Evolutionary conservation across 371 early-diverging fungal species (phyloP), one percentile per base, ranked within the genome.

Genomic region (Mortierella sp.): DNA sequence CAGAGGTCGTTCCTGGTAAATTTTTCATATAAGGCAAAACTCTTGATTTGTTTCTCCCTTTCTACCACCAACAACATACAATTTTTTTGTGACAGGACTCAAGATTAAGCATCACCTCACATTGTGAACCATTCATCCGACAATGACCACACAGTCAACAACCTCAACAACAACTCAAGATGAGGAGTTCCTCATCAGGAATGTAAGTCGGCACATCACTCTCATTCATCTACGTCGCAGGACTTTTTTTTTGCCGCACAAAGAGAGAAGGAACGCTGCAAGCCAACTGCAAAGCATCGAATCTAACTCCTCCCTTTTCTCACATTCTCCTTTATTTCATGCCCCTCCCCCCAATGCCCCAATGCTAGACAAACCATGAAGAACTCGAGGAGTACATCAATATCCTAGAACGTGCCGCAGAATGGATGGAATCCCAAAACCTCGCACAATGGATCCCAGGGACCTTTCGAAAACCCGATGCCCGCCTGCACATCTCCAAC

Each of bases 391-490:
- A 74, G 21, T 82, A 79, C 45, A 80, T 75, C 58, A 77, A 86
- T 38, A 75, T 86, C 75, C 86, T 86, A 8, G 86, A 86, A 34
- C 82, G 87, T 0, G 87, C 82, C 11, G 83, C 87, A 42, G 75
- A 79, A 31, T 86, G 83, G 87, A 86, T 86, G 87, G 80, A 82
- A 31, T 81, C 85, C 31, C 81, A 81, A 31, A 78, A 76, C 50
- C 68, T 84, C 14, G 55, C 74, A 21, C 84, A 84, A 60, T 84
- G 84, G 84, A 84, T 81, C 55, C 84, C 84, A 42, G 84, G 84
- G 5, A 81, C 84, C 3, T 84, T 84, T 57, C 84, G 84, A 3
- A 50, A 76, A n/a, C 63, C 68, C 1, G 84, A 81, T 1, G 11
- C 71, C 34, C 78, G 77, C 26, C 34, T 9, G 3, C 82, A 84